Evolutionary conservation across 2,329 filamentous ascomycete species (phyloP).

Genomic region (Stromatinia cepivora): DNA sequence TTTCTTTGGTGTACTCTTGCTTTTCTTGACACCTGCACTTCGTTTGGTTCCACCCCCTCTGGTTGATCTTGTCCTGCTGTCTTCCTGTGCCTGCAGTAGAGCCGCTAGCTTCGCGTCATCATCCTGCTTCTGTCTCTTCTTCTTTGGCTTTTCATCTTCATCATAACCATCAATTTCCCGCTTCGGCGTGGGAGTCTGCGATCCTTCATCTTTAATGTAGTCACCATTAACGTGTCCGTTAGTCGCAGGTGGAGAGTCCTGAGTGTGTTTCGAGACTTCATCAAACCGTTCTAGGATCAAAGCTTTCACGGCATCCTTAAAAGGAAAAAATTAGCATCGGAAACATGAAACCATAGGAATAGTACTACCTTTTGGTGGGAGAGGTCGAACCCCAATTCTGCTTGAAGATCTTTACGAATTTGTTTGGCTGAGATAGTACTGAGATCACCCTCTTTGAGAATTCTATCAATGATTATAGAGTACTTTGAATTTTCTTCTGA

Average conservation of each 20-base stretch:
- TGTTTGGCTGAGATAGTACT: conserved; percentile 44
- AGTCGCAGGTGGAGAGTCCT: conserved; percentile 17
- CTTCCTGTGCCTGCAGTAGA: conserved; percentile 88
- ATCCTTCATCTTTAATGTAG: conserved; percentile 28
- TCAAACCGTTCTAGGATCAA: conserved; percentile 59
- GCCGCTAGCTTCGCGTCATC: conserved; percentile 87
- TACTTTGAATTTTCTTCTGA: conserved; percentile 40
- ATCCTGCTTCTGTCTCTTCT: conserved; percentile 65
- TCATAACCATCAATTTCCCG: conserved; percentile 25
- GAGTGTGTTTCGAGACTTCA: conserved; percentile 39
- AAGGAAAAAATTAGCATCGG: conserved; percentile 22
- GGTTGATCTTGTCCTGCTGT: conserved; percentile 68
- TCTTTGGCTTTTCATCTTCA: conserved; percentile 46
- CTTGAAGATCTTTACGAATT: conserved; percentile 42
- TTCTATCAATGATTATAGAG: conserved; percentile 44
- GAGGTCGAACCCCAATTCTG: conserved; percentile 41
- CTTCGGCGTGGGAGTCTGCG: conserved; percentile 16
- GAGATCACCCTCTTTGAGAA: conserved; percentile 42
- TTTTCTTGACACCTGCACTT: conserved; percentile 56
- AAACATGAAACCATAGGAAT: not conserved
- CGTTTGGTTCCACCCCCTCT: conserved; percentile 66
- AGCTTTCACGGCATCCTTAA: conserved; percentile 51
- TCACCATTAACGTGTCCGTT: conserved; percentile 20
- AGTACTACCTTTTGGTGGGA: conserved; percentile 42
- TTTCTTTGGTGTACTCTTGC: conserved; percentile 59